phyloP scores from a whole-genome alignment of 768 basidiomycete genomes.

The Auricularia sp. region DNA sequence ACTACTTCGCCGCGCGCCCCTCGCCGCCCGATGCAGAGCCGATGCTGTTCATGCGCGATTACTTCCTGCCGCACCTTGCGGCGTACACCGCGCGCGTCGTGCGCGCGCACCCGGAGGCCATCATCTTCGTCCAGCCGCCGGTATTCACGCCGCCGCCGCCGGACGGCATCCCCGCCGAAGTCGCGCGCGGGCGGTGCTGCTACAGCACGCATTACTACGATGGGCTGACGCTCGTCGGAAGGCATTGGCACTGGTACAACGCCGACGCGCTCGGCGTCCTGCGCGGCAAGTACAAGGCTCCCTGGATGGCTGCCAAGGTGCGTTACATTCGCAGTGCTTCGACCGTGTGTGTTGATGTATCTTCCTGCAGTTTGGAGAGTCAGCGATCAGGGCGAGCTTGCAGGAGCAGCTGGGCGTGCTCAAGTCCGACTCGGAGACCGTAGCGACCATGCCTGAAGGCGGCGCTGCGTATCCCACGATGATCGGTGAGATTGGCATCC shows the following conservation, averaged over 20 bases:
- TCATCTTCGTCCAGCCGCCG: constrained; percentile 85
- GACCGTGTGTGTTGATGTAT: no score
- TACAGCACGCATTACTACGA: constrained; percentile 91
- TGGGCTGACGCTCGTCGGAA: constrained; percentile 83
- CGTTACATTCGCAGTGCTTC: no score
- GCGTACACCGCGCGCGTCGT: constrained; percentile 51
- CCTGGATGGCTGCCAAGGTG: constrained; percentile 54
- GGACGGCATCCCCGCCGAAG: constrained; percentile 33
- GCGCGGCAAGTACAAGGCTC: constrained; percentile 63
- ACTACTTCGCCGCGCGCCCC: constrained; percentile 56
- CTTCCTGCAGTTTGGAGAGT: constrained; percentile 48
- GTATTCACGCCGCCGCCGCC: constrained; percentile 76
- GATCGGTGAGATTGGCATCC: constrained; percentile 92
- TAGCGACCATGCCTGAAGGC: constrained; percentile 15
- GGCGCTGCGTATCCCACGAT: constrained; percentile 67
- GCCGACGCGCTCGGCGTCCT: constrained; percentile 91
- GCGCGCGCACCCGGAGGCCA: constrained; percentile 62
- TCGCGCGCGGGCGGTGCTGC: constrained; percentile 53
- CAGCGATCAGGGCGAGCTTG: constrained; percentile 68
- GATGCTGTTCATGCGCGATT: constrained; percentile 64
- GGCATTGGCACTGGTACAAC: constrained; percentile 93
- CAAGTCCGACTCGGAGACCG: constrained; percentile 57
- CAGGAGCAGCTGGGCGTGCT: constrained; percentile 76
- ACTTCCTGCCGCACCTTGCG: constrained; percentile 65
- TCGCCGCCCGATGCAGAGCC: constrained; percentile 3